Evolutionary conservation across 75 land plant species (phyloP).

Genomic region (Chamaecyparis obtusa): DNA sequence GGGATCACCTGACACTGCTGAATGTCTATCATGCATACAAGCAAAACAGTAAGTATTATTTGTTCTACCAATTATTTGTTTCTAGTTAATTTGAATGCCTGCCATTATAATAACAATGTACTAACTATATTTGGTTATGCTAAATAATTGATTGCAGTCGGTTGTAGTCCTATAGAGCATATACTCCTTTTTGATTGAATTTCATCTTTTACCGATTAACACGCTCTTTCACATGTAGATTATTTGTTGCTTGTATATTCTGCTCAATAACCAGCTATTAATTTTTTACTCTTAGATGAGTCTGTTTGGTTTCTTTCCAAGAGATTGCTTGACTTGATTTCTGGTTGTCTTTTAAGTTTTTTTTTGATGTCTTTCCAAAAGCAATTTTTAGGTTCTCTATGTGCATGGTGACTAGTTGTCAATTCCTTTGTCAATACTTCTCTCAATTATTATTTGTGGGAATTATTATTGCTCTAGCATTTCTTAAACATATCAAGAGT

Average conservation of each 20-base stretch:
- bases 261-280: not conserved
- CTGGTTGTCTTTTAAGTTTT: not conserved
- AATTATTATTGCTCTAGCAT: not conserved
- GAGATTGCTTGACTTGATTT: no score
- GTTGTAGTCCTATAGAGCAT: not conserved
- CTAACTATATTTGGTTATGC: no score
- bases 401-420: slow-evolving; percentile 29
- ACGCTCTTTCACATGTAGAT: not conserved
- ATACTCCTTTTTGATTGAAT: not conserved
- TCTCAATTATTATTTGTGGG: not conserved
- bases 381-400: no score
- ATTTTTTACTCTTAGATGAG: not conserved
- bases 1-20: slow-evolving; percentile 56
- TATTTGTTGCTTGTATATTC: not conserved
- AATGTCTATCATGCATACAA: slow-evolving; percentile 62
- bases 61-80: not conserved
- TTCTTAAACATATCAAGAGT: not conserved
- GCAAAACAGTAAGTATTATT: slow-evolving; percentile 38
- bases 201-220: not conserved
- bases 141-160: slow-evolving; percentile 8
- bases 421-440: not conserved
- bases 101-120: not conserved
- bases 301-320: not conserved
- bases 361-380: no score
- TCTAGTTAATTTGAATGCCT: not conserved